Conservation (phyloP, 176 grass and related monocot genomes). For the Tillandsia fasciculata region DNA sequence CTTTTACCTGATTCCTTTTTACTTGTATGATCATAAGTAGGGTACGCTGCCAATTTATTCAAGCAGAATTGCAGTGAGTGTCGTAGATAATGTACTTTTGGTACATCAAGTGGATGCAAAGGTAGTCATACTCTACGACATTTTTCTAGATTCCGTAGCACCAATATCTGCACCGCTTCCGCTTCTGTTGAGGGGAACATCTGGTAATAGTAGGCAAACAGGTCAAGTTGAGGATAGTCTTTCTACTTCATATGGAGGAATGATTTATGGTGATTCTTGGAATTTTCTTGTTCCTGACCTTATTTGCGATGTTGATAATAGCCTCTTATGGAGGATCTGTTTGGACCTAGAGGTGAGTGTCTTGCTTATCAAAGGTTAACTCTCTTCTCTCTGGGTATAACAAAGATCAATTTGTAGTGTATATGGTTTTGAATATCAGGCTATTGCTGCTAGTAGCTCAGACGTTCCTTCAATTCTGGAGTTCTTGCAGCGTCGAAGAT, state of each 20-base stretch:
- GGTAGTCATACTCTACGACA: conserved; percentile 88
- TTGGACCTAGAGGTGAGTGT: conserved; percentile 76
- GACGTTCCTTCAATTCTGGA: conserved; percentile 78
- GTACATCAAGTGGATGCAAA: conserved; percentile 96
- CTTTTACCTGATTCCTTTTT: not conserved
- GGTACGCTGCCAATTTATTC: conserved; percentile 72
- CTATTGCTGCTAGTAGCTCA: conserved; percentile 90
- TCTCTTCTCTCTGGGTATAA: conserved; percentile 7
- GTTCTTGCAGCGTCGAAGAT: conserved; percentile 82
- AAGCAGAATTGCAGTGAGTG: conserved; percentile 80
- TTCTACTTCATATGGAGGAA: conserved; percentile 65
- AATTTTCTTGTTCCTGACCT: conserved; percentile 87
- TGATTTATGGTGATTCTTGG: conserved; percentile 81
- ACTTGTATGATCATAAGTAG: conserved; percentile 33
- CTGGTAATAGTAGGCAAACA: conserved; percentile 45
- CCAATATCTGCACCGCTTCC: conserved; percentile 96
- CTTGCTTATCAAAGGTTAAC: not conserved
- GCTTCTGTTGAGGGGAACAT: conserved; percentile 54
- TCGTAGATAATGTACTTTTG: conserved; percentile 82
- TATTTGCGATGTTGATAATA: conserved; percentile 78
- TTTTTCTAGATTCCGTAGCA: conserved; percentile 61
- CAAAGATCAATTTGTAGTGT: conserved; percentile 13
- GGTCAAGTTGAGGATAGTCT: conserved; percentile 41
- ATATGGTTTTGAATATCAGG: conserved; percentile 31
- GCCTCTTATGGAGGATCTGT: conserved; percentile 76